Base-by-base conservation (phyloP, 805 yeast species). In the Allodekkera sacchari region DNA sequence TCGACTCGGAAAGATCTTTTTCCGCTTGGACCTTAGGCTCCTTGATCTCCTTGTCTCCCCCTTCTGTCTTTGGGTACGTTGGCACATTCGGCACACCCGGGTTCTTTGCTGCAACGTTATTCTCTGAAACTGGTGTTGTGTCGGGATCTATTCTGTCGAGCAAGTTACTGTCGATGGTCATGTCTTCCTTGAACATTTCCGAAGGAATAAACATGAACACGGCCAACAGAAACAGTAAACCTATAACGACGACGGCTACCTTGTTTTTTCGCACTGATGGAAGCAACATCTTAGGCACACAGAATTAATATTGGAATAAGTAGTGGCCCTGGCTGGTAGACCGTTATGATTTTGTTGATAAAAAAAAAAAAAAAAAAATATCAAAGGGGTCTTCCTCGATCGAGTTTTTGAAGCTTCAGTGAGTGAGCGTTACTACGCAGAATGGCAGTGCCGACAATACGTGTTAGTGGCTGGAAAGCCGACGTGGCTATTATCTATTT, bases 121-220 rank as follows among this genome's bases (percentile, higher is more conserved):
- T 11, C 26, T 10, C 7, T 11, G n/a, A 14, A 7, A 12, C 10
- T 23, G 26, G 11, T 7, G n/a, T 7, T 23, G 10, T 23, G n/a
- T n/a, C 26, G n/a, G n/a, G n/a, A n/a, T n/a, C n/a, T n/a, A n/a
- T n/a, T n/a, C n/a, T n/a, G n/a, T n/a, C n/a, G n/a, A n/a, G n/a
- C n/a, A n/a, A n/a, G n/a, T n/a, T n/a, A n/a, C n/a, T n/a, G n/a
- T n/a, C n/a, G n/a, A n/a, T n/a, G n/a, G n/a, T n/a, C n/a, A n/a
- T n/a, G n/a, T n/a, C n/a, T n/a, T n/a, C n/a, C n/a, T n/a, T n/a
- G n/a, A n/a, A n/a, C 21, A 10, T 28, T 7, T 13, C 6, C 6
- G 31, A 20, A 13, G 33, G 33, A 18, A 30, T 25, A 10, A 24
- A 12, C 17, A 30, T 6, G 28, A 30, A 23, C n/a, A 30, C 7